Base-by-base conservation (phyloP, 2,329 filamentous ascomycete genomes). In the Neurospora sp. region DNA sequence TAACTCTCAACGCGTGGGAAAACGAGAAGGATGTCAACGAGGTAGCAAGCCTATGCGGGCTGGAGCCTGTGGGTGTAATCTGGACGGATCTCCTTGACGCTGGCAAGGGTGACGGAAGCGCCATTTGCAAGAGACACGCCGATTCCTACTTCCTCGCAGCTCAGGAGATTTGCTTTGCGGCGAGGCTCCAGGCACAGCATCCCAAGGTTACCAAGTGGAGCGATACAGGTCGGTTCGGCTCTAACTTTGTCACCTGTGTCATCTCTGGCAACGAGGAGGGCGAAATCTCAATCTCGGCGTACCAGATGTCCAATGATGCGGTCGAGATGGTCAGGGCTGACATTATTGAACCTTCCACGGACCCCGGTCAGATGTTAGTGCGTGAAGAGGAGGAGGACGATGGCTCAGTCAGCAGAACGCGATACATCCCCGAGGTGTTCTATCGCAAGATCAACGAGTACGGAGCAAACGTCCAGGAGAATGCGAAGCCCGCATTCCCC, bases 391-490 rank as follows among this genome's bases (percentile, higher is more conserved):
- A 95, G 71, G 93, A 97, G 75, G 91, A 94, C 68, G 91, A 93
- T 73, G 88, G 83, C 74, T 88, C 83, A 69, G 83, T 81, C 67
- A 90, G 86, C 78, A 89, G 88, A 69, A 89, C 91, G 33, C 88
- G 94, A 75, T 99, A 99, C 78, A 97, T 99, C 28, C 96, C 96
- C 0, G 96, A 99, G 77, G 95, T 99, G 4, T 99, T 98, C 81
- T 99, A 96, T 82, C 89, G 95, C 72, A 90, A 88, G 75, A 93
- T 97, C 80, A 99, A 99, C 80, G 95, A 99, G 79, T 97, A 99
- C 78, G 94, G 94, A 40, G 92, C 91, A 73, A 97, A 95, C 75
- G 96, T 98, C 8, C 96, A 97, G 79, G 93, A 98, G 80, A 98
- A 97, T 76, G 96, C 96, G 33, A 98, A 97, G 78, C 96, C 96